phyloP scores from a whole-genome alignment of 495 filamentous ascomycete genomes.

The Penicillium coffeae region DNA sequence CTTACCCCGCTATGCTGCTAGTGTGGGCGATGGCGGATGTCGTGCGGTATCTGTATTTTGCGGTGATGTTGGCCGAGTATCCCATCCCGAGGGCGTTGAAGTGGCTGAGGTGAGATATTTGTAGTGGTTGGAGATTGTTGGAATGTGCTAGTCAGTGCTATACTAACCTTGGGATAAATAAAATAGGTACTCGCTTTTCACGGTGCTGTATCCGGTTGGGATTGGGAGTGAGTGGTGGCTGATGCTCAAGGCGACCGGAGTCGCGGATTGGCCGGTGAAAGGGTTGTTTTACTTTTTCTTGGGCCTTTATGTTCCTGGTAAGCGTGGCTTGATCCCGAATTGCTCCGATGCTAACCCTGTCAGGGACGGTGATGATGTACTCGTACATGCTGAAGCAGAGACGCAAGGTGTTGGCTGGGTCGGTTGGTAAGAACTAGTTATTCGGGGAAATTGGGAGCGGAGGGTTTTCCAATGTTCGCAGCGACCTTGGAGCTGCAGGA shows the following conservation, averaged over 20 bases:
- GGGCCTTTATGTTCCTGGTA: conserved; percentile 67
- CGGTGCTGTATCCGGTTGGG: conserved; percentile 51
- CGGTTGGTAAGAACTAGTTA: neutral
- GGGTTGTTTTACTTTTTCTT: conserved; percentile 44
- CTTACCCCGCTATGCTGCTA: conserved; percentile 47
- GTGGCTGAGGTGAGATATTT: conserved; percentile 44
- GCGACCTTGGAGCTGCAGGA: neutral
- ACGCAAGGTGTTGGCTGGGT: conserved; percentile 43
- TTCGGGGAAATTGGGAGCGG: no score
- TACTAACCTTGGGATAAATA: no score
- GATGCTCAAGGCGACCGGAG: conserved; percentile 37
- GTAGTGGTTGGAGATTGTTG: no score
- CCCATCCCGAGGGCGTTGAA: conserved; percentile 31
- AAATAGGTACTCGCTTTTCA: conserved; percentile 51
- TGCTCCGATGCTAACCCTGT: conserved; percentile 18
- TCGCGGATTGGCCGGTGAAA: conserved; percentile 16
- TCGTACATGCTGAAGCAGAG: conserved; percentile 79
- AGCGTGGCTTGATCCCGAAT: conserved; percentile 33
- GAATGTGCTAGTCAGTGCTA: no score
- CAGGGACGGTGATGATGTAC: conserved; percentile 73
- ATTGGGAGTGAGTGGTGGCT: conserved; percentile 49
- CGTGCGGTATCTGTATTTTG: conserved; percentile 52
- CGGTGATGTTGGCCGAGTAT: conserved; percentile 25
- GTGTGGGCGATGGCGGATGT: conserved; percentile 52
- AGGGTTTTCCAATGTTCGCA: no score